Evolutionary conservation across 1,139 yeast species (phyloP).

Genomic region (Wickerhamomyces sp.): DNA sequence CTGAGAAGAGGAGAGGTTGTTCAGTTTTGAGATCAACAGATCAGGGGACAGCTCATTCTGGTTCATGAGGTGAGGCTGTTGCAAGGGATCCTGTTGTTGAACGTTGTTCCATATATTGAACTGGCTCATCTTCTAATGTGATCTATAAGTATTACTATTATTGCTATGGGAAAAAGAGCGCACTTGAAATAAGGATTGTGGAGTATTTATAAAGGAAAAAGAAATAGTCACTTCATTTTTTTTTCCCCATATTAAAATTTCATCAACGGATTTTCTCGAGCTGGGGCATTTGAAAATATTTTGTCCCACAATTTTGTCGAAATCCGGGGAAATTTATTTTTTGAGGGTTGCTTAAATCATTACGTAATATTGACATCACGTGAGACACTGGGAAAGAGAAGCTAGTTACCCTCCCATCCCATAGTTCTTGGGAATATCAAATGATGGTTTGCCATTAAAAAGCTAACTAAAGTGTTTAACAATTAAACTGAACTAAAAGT

Average conservation of each 20-base stretch:
- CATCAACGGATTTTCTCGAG: not conserved
- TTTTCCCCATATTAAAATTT: slow-evolving; percentile 1
- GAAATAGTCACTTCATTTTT: not conserved
- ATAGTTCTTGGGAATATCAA: too few relatives aligned
- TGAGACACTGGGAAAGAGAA: not conserved
- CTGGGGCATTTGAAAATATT: not conserved
- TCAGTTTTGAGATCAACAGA: slow-evolving; percentile 16
- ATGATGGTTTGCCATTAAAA: not conserved
- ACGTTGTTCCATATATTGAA: slow-evolving; percentile 15
- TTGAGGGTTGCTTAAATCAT: not conserved
- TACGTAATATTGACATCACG: not conserved
- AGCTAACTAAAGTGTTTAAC: not conserved
- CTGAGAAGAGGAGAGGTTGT: slow-evolving; percentile 10
- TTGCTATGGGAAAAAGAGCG: not conserved
- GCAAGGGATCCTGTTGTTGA: slow-evolving; percentile 10
- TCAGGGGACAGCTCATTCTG: slow-evolving; percentile 9
- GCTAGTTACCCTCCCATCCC: not conserved
- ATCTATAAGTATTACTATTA: not conserved
- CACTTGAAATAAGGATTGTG: not conserved
- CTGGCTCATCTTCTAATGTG: slow-evolving; percentile 9
- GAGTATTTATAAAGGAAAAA: not conserved
- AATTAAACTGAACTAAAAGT: too few relatives aligned
- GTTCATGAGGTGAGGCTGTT: not conserved
- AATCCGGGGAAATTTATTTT: slow-evolving; percentile 3
- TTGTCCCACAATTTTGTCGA: not conserved